Conservation (phyloP, 352 stramenopile genomes). For the Pythium brachiatum region DNA sequence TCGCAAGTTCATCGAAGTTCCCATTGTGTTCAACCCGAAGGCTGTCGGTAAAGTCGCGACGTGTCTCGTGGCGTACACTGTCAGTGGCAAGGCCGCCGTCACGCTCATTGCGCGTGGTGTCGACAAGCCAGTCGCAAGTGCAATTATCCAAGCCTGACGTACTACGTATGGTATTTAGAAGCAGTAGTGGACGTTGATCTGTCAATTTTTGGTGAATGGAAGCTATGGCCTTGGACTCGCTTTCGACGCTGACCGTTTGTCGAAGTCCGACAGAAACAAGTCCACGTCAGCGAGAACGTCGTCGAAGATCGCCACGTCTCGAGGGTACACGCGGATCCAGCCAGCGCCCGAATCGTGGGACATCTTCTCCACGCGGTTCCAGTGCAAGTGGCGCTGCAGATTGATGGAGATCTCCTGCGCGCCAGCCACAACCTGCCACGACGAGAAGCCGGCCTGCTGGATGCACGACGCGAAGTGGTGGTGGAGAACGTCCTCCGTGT, state of each 20-base stretch:
- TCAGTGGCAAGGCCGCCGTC: slow-evolving; percentile 75
- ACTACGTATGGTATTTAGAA: slow-evolving; percentile 1
- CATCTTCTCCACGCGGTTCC: slow-evolving; percentile 88
- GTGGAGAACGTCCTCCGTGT: slow-evolving; percentile 60
- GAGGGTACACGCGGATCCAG: slow-evolving; percentile 86
- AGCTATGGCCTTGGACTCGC: slow-evolving; percentile 12
- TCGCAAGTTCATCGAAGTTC: slow-evolving; percentile 83
- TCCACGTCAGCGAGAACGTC: slow-evolving; percentile 79
- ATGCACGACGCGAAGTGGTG: slow-evolving; percentile 77
- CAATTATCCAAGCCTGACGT: neutral
- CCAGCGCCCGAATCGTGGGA: slow-evolving; percentile 78
- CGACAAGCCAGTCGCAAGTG: slow-evolving; percentile 2
- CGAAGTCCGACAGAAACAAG: slow-evolving; percentile 58
- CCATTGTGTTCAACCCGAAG: slow-evolving; percentile 72
- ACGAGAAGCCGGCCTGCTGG: slow-evolving; percentile 76
- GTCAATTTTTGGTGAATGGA: neutral
- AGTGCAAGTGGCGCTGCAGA: slow-evolving; percentile 83
- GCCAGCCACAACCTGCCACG: slow-evolving; percentile 81
- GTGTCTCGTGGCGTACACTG: slow-evolving; percentile 78
- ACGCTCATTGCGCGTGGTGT: slow-evolving; percentile 73
- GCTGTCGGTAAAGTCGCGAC: slow-evolving; percentile 78
- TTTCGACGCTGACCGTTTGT: slow-evolving; percentile 33
- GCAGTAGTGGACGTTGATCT: neutral
- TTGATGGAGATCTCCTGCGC: slow-evolving; percentile 88
- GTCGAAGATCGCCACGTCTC: slow-evolving; percentile 68